A percentile compares a stretch with the other conserved stretches of the same genome.
Conservation (phyloP, 345 rosid species). For the Conringia planisiliqua region DNA sequence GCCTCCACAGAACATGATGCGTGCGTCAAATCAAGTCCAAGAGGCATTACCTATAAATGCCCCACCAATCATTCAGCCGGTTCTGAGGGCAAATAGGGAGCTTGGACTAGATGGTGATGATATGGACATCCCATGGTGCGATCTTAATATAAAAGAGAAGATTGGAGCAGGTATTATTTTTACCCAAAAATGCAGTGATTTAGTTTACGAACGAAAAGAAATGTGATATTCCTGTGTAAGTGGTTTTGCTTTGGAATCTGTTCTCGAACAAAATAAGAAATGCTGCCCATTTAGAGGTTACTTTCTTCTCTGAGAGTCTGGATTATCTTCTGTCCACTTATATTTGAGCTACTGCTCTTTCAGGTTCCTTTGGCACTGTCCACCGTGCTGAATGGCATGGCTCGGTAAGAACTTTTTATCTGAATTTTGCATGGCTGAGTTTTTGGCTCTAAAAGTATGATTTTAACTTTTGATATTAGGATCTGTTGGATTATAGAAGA, state of each 20-base stretch:
- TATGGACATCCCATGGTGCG: constrained; percentile 88
- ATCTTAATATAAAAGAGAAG: constrained; percentile 82
- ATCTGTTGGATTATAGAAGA: not conserved
- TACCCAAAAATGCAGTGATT: not conserved
- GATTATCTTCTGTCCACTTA: constrained; percentile 19
- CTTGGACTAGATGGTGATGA: constrained; percentile 74
- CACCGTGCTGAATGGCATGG: constrained; percentile 99
- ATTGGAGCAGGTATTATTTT: constrained; percentile 87
- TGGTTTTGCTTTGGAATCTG: constrained; percentile 12
- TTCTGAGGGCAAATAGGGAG: constrained; percentile 48
- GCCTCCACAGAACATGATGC: constrained; percentile 46
- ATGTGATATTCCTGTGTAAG: not conserved
- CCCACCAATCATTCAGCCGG: constrained; percentile 41
- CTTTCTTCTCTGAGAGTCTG: not conserved
- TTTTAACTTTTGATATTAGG: not conserved
- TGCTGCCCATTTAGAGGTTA: not conserved
- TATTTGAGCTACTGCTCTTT: constrained; percentile 33
- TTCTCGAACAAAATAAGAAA: not conserved
- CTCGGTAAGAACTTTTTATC: constrained; percentile 59
- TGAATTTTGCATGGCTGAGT: not conserved
- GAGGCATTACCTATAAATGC: constrained; percentile 44
- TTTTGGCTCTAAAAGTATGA: not conserved
- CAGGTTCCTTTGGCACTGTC: constrained; percentile 99
- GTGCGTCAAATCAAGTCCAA: constrained; percentile 39
- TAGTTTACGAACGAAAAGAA: not conserved